Evolutionary conservation across 139 green algal genomes (phyloP).

Genomic region (Ettlia oleoabundans): DNA sequence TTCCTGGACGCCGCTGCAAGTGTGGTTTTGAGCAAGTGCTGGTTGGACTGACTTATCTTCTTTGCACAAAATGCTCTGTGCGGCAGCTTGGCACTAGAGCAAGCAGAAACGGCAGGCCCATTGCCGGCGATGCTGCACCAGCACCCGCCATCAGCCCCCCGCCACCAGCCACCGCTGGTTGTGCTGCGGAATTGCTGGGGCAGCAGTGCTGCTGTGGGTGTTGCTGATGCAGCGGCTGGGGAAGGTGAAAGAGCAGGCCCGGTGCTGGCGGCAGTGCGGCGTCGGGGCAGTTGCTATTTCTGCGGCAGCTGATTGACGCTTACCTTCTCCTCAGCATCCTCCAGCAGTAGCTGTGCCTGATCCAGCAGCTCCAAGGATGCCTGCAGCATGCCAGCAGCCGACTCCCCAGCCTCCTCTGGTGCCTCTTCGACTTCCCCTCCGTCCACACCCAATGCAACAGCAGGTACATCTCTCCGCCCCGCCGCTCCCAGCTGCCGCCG

Average conservation of each 20-base stretch:
- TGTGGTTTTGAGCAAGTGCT: no score
- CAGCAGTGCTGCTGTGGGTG: no score
- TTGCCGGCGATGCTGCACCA: no score
- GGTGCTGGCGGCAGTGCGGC: not conserved
- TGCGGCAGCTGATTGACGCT: not conserved
- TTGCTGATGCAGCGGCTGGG: not conserved
- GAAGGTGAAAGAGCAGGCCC: not conserved
- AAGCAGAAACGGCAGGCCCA: no score
- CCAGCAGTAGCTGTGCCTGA: constrained; percentile 44
- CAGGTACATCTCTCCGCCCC: constrained; percentile 6
- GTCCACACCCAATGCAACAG: constrained; percentile 35
- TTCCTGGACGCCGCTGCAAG: no score
- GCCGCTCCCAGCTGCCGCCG: not conserved
- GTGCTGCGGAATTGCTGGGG: no score
- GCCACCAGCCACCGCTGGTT: no score
- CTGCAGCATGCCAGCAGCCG: constrained; percentile 44
- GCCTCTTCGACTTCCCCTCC: constrained; percentile 11
- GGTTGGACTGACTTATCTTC: no score
- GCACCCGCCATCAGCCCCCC: no score
- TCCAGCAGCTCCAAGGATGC: constrained; percentile 36
- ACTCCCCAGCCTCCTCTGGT: no score
- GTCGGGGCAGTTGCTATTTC: not conserved
- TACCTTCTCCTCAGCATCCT: constrained; percentile 16
- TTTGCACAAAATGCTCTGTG: no score
- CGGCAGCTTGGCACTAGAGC: no score